Base-by-base conservation (phyloP, 805 yeast species). In the Vanderwaltozyma verrucispora region DNA sequence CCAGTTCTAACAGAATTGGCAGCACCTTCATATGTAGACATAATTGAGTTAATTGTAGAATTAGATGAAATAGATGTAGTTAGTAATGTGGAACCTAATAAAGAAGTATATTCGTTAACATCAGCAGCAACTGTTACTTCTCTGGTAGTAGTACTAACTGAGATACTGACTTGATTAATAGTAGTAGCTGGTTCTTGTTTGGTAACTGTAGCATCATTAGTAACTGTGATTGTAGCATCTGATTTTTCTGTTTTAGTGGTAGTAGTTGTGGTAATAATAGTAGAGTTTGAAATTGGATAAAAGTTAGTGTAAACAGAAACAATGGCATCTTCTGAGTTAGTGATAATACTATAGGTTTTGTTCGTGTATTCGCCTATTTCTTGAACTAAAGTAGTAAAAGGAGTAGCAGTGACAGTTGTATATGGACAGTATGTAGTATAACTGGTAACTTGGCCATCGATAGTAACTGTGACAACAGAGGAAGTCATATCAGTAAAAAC, bases 231-330 rank as follows among this genome's bases (percentile, higher is more conserved):
- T 3, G 33, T 8, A 8, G 27, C 20, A 4, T 15, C 7, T 14
- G 15, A 7, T n/a, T 14, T 33, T 3, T n/a, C 15, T 4, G 7
- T 32, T 9, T 17, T 17, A 16, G 28, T 28, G 21, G 36, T 25
- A 14, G 38, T 23, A 4, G 42, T 27, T 11, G 37, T 25, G 8
- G 36, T 30, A n/a, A n/a, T n/a, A n/a, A n/a, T n/a, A 34, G 45
- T 28, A 19, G n/a, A 18, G 29, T 24, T 26, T 29, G 25, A 28
- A 30, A 43, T 30, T 32, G 63, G 59, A 33, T 55, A 49, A 42
- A 45, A 46, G 31, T 52, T 24, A 12, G 59, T 53, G 46, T 41
- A 39, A 24, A 36, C 36, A 28, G 57, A 48, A 15, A 37, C 45
- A 32, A 42, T 35, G 32, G 48, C 53, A 21, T 34, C 37, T 12